A percentile compares a stretch with the other conserved stretches of the same genome.
phyloP scores from a whole-genome alignment of 441 rosid genomes.

The Codiaeum variegatum region DNA sequence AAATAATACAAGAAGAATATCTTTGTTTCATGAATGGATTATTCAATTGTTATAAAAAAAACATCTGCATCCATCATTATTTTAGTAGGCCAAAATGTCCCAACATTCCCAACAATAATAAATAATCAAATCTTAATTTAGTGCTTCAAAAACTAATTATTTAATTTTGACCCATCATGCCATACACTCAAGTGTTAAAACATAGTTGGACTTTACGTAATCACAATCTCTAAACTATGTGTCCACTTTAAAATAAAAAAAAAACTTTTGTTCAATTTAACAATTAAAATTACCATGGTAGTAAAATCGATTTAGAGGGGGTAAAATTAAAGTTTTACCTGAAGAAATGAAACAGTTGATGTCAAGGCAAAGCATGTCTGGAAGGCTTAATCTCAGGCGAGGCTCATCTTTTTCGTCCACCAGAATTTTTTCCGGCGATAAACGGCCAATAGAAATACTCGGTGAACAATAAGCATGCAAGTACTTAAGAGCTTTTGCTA shows the following conservation, averaged over 20 bases:
- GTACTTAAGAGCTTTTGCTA: conserved; percentile 57
- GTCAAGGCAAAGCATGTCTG: conserved; percentile 25
- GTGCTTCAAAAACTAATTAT: background rate
- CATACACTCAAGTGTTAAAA: background rate
- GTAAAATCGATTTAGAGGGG: too few relatives aligned
- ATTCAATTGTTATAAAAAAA: background rate
- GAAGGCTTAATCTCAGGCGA: conserved; percentile 41
- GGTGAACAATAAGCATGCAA: conserved; percentile 47
- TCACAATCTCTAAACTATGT: background rate
- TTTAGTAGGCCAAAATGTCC: conserved; percentile 10
- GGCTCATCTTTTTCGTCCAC: conserved; percentile 52
- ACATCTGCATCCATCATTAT: background rate
- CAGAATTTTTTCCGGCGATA: conserved; percentile 51
- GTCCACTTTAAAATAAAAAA: background rate
- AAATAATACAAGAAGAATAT: background rate
- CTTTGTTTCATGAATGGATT: background rate
- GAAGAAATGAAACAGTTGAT: conserved; percentile 36
- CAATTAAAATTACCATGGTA: background rate
- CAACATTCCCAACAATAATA: conserved; percentile 14
- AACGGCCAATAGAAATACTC: conserved; percentile 29
- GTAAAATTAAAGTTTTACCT: conserved; percentile 37
- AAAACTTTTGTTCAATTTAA: too few relatives aligned
- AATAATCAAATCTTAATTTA: conserved; percentile 7
- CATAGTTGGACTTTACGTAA: background rate
- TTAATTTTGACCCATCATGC: conserved; percentile 14